These are phyloP conservation scores for Laguncularia racemosa DNA, from an alignment of 345 rosid genomes.

Conservation along the genomic window DNA sequence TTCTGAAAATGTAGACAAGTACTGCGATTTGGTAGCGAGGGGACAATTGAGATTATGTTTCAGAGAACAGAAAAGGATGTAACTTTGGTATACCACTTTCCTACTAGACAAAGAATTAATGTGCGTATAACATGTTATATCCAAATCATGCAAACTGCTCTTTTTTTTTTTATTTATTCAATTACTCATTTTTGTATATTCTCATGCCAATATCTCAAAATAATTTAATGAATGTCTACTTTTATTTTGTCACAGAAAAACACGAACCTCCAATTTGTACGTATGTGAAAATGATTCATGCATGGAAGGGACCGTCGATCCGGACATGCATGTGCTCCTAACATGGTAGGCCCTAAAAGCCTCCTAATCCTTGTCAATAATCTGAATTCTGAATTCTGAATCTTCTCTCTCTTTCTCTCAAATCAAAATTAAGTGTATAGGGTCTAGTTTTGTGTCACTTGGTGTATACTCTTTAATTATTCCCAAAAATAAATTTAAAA, in stretches of 20 bases:
- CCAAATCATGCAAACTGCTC: too few relatives aligned
- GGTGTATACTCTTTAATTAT: too few relatives aligned
- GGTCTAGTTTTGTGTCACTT: too few relatives aligned
- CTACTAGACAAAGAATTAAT: neutral
- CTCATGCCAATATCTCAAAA: too few relatives aligned
- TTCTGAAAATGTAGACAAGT: neutral
- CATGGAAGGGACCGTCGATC: constrained; percentile 15
- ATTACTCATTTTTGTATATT: too few relatives aligned
- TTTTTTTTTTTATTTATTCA: too few relatives aligned
- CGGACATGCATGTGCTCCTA: constrained; percentile 46
- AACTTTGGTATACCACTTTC: neutral
- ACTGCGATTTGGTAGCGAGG: neutral
- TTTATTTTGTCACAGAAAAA: neutral
- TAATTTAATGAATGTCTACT: too few relatives aligned
- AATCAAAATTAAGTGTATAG: too few relatives aligned
- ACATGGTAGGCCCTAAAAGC: constrained; percentile 66
- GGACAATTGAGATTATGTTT: constrained; percentile 2
- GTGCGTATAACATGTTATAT: too few relatives aligned
- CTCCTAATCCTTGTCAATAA: neutral
- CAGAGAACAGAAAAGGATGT: neutral
- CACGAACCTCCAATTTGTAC: neutral
- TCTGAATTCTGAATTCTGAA: neutral
- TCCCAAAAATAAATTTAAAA: too few relatives aligned
- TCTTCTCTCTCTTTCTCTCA: too few relatives aligned
- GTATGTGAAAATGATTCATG: constrained; percentile 20